Evolutionary conservation across 1,284 basidiomycete species (phyloP).

Genomic region (Sporisorium iseilematis-ciliati): DNA sequence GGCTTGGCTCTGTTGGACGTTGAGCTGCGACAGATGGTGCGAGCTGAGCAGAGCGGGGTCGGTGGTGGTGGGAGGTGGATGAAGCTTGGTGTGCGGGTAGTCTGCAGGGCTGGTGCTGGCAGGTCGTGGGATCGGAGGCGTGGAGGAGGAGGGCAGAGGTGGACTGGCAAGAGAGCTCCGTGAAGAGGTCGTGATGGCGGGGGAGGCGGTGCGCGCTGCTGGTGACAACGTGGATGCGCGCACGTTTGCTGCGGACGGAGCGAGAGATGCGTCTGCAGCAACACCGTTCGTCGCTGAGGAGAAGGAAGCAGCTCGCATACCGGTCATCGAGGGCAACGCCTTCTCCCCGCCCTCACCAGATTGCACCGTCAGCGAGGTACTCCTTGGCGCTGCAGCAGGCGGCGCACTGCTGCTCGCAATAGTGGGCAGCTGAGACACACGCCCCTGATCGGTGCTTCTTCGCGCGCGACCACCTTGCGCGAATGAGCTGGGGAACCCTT

Average conservation of each 20-base stretch:
- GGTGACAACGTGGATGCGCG: constrained; percentile 18
- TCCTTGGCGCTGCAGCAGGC: constrained; percentile 8
- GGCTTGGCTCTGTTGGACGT: constrained; percentile 36
- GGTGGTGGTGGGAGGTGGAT: not conserved
- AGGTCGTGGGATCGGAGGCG: constrained; percentile 23
- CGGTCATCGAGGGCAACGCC: constrained; percentile 13
- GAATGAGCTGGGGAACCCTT: constrained; percentile 17
- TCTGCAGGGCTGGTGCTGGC: constrained; percentile 18
- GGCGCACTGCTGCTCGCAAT: constrained; percentile 18
- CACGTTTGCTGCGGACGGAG: not conserved
- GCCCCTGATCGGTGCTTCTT: constrained; percentile 37
- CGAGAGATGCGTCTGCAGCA: constrained; percentile 1
- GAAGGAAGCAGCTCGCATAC: constrained; percentile 14
- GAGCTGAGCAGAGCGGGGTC: constrained; percentile 20
- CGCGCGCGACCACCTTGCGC: constrained; percentile 14
- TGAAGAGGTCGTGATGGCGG: constrained; percentile 32
- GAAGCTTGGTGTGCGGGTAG: not conserved
- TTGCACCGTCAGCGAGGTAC: constrained; percentile 26
- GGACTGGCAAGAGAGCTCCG: constrained; percentile 39
- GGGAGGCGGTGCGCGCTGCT: constrained; percentile 20
- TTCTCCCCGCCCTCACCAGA: constrained; percentile 7
- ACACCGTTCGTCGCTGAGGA: constrained; percentile 9
- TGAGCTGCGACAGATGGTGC: constrained; percentile 41
- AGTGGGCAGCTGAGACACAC: constrained; percentile 25
- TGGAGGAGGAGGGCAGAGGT: constrained; percentile 1